Percentiles rank a stretch among this genome's conserved stretches.
Conservation (phyloP, 2,329 filamentous ascomycete species). For the Coniella vitis region DNA sequence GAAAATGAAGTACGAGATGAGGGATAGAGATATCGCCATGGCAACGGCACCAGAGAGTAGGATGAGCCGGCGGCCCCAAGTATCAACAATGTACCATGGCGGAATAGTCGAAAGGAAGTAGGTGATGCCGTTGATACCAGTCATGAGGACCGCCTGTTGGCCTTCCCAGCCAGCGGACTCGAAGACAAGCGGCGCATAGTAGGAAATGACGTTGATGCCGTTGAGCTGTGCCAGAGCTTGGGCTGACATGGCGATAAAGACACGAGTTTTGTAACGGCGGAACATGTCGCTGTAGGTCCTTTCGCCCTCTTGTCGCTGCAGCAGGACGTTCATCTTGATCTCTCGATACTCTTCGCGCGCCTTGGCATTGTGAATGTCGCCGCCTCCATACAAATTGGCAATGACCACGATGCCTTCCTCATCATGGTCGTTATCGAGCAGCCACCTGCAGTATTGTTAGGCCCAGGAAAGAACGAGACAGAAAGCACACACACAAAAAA, state of each 20-base stretch:
- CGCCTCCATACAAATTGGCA: conserved; percentile 91
- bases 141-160: conserved; percentile 90
- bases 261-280: conserved; percentile 79
- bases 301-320: conserved; percentile 92
- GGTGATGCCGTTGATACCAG: conserved; percentile 84
- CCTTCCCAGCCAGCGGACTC: conserved; percentile 95
- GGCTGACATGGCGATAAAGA: conserved; percentile 98
- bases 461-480: no score
- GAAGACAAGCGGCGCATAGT: conserved; percentile 95
- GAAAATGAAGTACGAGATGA: conserved; percentile 93
- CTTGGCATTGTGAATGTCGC: conserved; percentile 88
- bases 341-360: conserved; percentile 94
- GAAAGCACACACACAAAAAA: no score
- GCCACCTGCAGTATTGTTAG: conserved; percentile 60
- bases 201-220: conserved; percentile 98
- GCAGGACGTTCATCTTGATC: conserved; percentile 95
- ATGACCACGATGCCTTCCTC: conserved; percentile 98
- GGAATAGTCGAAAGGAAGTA: conserved; percentile 90
- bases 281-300: conserved; percentile 93
- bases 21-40: conserved; percentile 81
- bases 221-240: conserved; percentile 94
- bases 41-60: conserved; percentile 81
- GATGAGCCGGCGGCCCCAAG: conserved; percentile 83
- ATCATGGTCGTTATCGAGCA: conserved; percentile 94
- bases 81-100: conserved; percentile 94